phyloP scores from a whole-genome alignment of 2,329 filamentous ascomycete genomes.

The Hymenoscyphus scutula region DNA sequence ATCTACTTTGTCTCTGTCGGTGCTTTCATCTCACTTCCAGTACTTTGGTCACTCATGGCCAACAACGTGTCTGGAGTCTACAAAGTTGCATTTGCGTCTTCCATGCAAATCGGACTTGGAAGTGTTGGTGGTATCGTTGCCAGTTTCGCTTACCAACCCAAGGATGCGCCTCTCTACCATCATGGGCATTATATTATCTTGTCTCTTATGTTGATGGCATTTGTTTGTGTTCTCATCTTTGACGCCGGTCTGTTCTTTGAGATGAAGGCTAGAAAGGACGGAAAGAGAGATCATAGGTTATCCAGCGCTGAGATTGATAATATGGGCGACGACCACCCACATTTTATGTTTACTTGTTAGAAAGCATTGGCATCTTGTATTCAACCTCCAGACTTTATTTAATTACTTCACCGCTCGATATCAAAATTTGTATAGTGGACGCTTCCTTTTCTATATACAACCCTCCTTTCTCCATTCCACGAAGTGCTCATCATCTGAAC shows the following conservation, averaged over 20 bases:
- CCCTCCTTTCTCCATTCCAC: too few relatives aligned
- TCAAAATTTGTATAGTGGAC: too few relatives aligned
- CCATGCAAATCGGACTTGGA: slow-evolving; percentile 9
- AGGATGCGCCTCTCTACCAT: slow-evolving; percentile 6
- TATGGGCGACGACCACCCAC: slow-evolving; percentile 9
- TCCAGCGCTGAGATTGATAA: not conserved
- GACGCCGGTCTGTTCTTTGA: slow-evolving; percentile 3
- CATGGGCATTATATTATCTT: slow-evolving; percentile 4
- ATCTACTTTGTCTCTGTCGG: slow-evolving; percentile 11
- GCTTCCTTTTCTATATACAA: too few relatives aligned
- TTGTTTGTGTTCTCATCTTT: slow-evolving; percentile 3
- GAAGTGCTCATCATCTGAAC: too few relatives aligned
- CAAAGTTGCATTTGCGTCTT: slow-evolving; percentile 8
- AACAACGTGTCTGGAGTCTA: slow-evolving; percentile 10
- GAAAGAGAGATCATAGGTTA: slow-evolving; percentile 6
- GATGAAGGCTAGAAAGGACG: slow-evolving; percentile 2
- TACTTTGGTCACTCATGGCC: slow-evolving; percentile 8
- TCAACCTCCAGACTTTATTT: not conserved
- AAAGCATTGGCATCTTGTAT: not conserved
- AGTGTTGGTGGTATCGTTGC: slow-evolving; percentile 7
- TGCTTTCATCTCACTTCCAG: slow-evolving; percentile 8
- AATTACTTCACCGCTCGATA: not conserved
- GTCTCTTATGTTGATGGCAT: slow-evolving; percentile 4
- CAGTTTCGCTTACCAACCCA: slow-evolving; percentile 5
- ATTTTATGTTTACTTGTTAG: slow-evolving; percentile 11